These are phyloP conservation scores for Suillus discolor DNA, from an alignment of 768 basidiomycete genomes.

Conservation along the genomic window DNA sequence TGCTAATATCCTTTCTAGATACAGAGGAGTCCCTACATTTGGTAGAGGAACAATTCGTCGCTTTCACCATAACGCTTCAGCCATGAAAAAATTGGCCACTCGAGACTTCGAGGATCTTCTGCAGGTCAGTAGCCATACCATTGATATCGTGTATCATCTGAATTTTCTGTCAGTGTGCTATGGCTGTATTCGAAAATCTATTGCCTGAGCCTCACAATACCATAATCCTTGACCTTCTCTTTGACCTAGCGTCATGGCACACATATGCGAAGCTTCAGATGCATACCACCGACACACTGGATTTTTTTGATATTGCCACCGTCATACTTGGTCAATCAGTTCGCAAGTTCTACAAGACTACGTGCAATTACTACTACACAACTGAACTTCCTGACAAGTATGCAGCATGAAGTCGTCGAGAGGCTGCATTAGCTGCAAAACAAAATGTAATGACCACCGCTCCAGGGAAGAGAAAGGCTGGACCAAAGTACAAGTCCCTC, in stretches of 20 bases:
- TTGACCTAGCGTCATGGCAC: constrained; percentile 37
- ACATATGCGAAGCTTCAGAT: constrained; percentile 36
- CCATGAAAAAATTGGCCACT: constrained; percentile 38
- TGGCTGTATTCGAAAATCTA: constrained; percentile 41
- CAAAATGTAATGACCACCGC: not conserved
- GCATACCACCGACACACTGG: constrained; percentile 28
- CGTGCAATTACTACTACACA: constrained; percentile 30
- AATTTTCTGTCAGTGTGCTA: constrained; percentile 28
- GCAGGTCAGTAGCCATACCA: constrained; percentile 23
- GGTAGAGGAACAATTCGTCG: constrained; percentile 31
- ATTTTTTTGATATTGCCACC: constrained; percentile 23
- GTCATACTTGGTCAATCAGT: constrained; percentile 24
- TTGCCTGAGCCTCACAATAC: constrained; percentile 28
- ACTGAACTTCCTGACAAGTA: constrained; percentile 32
- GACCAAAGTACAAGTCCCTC: constrained; percentile 10
- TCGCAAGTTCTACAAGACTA: constrained; percentile 23
- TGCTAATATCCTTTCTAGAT: constrained; percentile 21
- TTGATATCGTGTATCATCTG: not conserved
- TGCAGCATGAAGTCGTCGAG: constrained; percentile 23
- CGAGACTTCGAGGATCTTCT: constrained; percentile 41
- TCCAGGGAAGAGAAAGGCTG: not conserved
- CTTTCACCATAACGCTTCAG: constrained; percentile 33
- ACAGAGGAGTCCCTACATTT: constrained; percentile 33
- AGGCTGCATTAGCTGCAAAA: constrained; percentile 6
- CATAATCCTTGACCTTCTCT: constrained; percentile 26